A percentile compares a stretch with the other conserved stretches of the same genome.
phyloP scores from a whole-genome alignment of 2,329 filamentous ascomycete species.

The Apiospora rasikravindrae region DNA sequence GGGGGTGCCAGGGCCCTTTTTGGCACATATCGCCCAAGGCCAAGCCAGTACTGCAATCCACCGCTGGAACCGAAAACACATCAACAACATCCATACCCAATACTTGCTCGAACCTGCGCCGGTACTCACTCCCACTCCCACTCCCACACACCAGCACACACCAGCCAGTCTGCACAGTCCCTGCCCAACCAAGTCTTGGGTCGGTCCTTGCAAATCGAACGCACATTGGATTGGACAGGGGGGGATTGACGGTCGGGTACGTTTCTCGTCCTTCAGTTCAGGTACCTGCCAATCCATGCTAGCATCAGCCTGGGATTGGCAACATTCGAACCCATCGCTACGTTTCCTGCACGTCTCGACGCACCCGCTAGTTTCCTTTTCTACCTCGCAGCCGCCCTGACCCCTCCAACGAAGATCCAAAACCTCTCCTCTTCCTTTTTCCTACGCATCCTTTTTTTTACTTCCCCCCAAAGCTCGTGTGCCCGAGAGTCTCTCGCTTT shows the following conservation, averaged over 20 bases:
- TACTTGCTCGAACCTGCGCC: background rate
- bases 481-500: conserved; percentile 23
- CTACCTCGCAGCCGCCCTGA: conserved; percentile 25
- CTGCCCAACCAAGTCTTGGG: conserved; percentile 16
- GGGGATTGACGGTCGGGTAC: conserved; percentile 11
- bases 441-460: conserved; percentile 24
- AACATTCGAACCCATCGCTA: conserved; percentile 14
- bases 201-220: conserved; percentile 16
- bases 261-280: background rate
- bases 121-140: too few relatives aligned
- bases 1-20: conserved; percentile 27
- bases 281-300: conserved; percentile 4
- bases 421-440: conserved; percentile 19
- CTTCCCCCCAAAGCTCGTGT: conserved; percentile 24
- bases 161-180: background rate
- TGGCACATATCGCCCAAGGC: conserved; percentile 19
- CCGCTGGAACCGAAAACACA: background rate
- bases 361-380: conserved; percentile 20
- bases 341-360: conserved; percentile 21
- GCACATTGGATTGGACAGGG: conserved; percentile 7
- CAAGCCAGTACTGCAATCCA: background rate
- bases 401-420: conserved; percentile 23
- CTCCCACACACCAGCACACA: background rate
- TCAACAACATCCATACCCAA: background rate
- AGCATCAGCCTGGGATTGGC: conserved; percentile 10